Base-by-base conservation (phyloP, 495 filamentous ascomycete genomes). In the Elaphomyces granulatus region DNA sequence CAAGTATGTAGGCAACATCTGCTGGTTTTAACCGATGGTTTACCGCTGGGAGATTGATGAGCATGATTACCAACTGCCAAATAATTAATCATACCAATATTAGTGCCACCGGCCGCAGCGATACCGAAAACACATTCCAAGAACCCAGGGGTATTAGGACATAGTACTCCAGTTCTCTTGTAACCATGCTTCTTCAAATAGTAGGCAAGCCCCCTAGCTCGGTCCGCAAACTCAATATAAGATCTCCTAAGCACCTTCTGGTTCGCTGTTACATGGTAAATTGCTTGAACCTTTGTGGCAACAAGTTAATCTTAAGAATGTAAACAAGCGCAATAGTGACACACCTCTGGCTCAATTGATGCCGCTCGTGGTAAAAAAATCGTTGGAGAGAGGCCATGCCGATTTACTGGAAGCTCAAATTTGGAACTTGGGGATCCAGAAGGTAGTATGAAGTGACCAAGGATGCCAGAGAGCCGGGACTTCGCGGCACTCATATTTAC, bases 81-180 rank as follows among this genome's bases (percentile, higher is more conserved):
- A 15, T n/a, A 26, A 18, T 41, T 20, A 32, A 30, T 16, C 34
- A 18, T 26, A 76, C 70, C 75, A 43, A 93, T 77, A 47, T 83
- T 80, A 8, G 93, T 70, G 8, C 65, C 83, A 6, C 86, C 86
- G 2, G 83, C 87, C 16, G 87, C 90, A 1, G 75, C 77, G 51
- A 95, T 82, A 4, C 82, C 90, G 49, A 87, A 98, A 36, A 95
- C 80, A 2, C 74, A 68, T 59, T 96, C 88, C 15, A 96, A 63
- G 54, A 95, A 95, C 0, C 86, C 90, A 2, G 90, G 90, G 3
- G 90, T 98, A 54, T 98, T 98, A 1, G 92, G 79, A 15, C 74
- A 76, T 3, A 98, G 67, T 30, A 98, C 77, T 3, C 90, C 90
- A 1, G 81, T 70, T 41, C 80, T 71, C 52, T 73, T 79, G 49